Conservation (phyloP, 2,329 filamentous ascomycete species). For the Scopulariopsis brevicaulis region DNA sequence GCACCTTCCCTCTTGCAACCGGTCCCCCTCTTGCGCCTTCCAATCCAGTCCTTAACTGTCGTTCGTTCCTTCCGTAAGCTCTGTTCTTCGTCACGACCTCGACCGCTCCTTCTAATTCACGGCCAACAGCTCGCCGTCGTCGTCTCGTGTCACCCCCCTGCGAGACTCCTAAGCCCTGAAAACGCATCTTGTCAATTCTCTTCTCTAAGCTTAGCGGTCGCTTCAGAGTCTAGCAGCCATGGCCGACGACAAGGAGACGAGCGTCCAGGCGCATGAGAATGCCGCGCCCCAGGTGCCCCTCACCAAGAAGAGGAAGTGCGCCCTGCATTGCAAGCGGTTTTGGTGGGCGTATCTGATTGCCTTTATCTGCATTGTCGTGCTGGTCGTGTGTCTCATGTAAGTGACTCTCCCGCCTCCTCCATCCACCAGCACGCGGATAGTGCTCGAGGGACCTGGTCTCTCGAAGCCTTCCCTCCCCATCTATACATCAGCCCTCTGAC, state of each 20-base stretch:
- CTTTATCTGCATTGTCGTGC: constrained; percentile 33
- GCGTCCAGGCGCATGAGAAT: constrained; percentile 21
- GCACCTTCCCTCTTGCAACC: not conserved
- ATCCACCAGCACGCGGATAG: not conserved
- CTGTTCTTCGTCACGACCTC: not conserved
- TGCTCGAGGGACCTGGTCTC: not conserved
- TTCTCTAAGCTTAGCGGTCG: not conserved
- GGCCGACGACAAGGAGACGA: constrained; percentile 22
- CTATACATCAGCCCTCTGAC: constrained; percentile 3
- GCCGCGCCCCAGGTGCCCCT: constrained; percentile 11
- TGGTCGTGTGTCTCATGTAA: constrained; percentile 50
- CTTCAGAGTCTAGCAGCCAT: constrained; percentile 12
- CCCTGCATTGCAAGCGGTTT: constrained; percentile 39
- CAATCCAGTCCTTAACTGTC: not conserved
- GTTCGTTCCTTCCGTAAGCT: not conserved
- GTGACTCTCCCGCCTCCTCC: constrained; percentile 11
- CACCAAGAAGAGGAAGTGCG: constrained; percentile 24
- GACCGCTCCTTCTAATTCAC: not conserved
- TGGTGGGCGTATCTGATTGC: constrained; percentile 51
- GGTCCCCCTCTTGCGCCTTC: not conserved
- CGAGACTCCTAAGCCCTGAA: not conserved
- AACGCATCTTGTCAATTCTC: not conserved
- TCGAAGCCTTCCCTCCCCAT: not conserved
- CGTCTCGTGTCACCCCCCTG: not conserved
- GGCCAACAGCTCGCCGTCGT: not conserved